Evolutionary conservation across 768 basidiomycete species (phyloP), one percentile per base, ranked within the genome.

Genomic region (Leccinum rimulosum): DNA sequence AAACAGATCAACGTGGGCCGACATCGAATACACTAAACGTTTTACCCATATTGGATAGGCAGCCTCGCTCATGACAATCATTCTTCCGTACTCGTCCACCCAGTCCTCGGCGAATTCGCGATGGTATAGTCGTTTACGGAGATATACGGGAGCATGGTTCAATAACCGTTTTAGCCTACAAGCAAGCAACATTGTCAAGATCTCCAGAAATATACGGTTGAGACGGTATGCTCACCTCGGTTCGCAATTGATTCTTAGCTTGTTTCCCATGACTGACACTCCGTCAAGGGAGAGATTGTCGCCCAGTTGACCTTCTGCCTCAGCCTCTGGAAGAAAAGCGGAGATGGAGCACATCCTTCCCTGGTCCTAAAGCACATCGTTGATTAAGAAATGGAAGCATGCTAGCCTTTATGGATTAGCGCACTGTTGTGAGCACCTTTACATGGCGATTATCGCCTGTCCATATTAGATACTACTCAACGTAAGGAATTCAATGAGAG

Each of bases 21-120:
- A 19, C 15, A 51, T 28, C 0, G 30, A 55, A 12, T 19, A 10
- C 6, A 35, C 3, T 22, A 12, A 28, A 48, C 25, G 11, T 66
- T 73, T 62, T 63, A 82, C 85, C 71, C 82, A 73, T 61, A 82
- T 73, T 6, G 86, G 82, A 71, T 86, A 85, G 8, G 83, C 84
- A 8, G 85, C 82, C 61, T 87, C 84, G 51, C 85, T 82, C 49
- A 85, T 78, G 35, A 87, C 66, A 27, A 83, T 80, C 40, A 85
- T 65, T 58, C 78, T 76, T 31, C 80, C 82, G 11, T 75, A 66
- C 33, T 82, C 78, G 60, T 85, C 84, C 11, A 79, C 78, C 72
- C 82, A 79, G 31, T 75, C 78, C 27, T 85, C 83, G n/a, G 81
- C 70, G 30, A 74, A 71, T 17, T 71, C 60, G 17, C 63, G 73